These are phyloP conservation scores for Yamadazyma tumulicola DNA, from an alignment of 805 yeast genomes.

Conservation along the genomic window DNA sequence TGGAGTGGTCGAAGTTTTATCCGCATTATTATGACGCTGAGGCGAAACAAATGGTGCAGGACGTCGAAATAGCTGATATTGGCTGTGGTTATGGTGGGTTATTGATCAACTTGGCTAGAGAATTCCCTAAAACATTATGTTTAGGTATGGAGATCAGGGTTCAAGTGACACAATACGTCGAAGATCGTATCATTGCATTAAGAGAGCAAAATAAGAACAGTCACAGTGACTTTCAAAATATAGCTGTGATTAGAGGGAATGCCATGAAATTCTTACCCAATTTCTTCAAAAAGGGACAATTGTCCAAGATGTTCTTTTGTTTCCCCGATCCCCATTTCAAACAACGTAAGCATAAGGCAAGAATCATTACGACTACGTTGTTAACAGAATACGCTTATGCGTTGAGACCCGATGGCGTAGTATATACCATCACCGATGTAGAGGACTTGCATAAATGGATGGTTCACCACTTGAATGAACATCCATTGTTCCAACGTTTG, in stretches of 20 bases:
- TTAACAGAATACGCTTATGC: slow-evolving; percentile 91
- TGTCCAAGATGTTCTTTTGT: slow-evolving; percentile 92
- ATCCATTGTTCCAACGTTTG: slow-evolving; percentile 85
- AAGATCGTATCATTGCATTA: slow-evolving; percentile 88
- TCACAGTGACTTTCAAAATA: slow-evolving; percentile 63
- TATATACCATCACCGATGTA: slow-evolving; percentile 96
- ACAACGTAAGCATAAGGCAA: slow-evolving; percentile 94
- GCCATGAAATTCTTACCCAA: slow-evolving; percentile 98
- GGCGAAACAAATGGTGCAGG: slow-evolving; percentile 40
- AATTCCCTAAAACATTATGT: slow-evolving; percentile 67
- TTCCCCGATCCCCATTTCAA: slow-evolving; percentile 99
- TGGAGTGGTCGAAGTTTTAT: slow-evolving; percentile 83
- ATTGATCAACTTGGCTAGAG: slow-evolving; percentile 72
- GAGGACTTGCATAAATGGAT: slow-evolving; percentile 93
- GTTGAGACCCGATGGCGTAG: slow-evolving; percentile 77
- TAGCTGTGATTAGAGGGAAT: slow-evolving; percentile 87
- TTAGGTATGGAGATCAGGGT: slow-evolving; percentile 98
- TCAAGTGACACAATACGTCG: slow-evolving; percentile 95
- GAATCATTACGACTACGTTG: slow-evolving; percentile 88
- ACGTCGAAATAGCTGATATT: slow-evolving; percentile 87
- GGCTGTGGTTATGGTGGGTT: slow-evolving; percentile 99
- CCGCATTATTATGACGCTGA: slow-evolving; percentile 54
- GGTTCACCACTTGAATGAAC: slow-evolving; percentile 86
- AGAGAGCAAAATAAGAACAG: slow-evolving; percentile 49
- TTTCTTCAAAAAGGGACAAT: slow-evolving; percentile 78